These are phyloP conservation scores for Fonsecaea monophora DNA, from an alignment of 2,329 filamentous ascomycete species.

Conservation along the genomic window DNA sequence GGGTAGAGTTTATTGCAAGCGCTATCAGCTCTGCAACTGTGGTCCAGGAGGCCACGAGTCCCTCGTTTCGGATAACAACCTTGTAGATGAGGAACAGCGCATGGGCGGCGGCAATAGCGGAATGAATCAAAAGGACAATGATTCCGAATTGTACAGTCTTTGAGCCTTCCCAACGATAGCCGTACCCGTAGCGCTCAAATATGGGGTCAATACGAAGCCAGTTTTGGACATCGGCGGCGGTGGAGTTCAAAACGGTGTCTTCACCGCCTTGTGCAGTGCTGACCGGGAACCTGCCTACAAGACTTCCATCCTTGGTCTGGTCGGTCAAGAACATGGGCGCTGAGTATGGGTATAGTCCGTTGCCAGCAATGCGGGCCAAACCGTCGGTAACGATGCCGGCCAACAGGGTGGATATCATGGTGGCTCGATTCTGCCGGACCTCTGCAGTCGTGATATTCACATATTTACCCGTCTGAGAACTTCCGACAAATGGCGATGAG, in stretches of 20 bases:
- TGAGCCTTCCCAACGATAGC: constrained; percentile 31
- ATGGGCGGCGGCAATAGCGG: constrained; percentile 21
- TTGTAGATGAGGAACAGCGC: constrained; percentile 28
- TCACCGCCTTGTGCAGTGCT: constrained; percentile 28
- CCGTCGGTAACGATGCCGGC: constrained; percentile 31
- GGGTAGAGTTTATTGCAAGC: constrained; percentile 32
- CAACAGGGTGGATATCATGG: constrained; percentile 30
- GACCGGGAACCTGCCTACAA: constrained; percentile 30
- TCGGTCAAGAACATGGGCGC: constrained; percentile 34
- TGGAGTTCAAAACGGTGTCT: constrained; percentile 29
- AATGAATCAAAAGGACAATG: constrained; percentile 29
- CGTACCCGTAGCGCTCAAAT: constrained; percentile 32
- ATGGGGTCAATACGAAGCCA: constrained; percentile 33
- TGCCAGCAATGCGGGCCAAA: constrained; percentile 31
- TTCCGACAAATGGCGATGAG: constrained; percentile 26
- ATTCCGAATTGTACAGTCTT: constrained; percentile 32
- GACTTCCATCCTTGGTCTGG: constrained; percentile 21
- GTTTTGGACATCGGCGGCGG: constrained; percentile 16
- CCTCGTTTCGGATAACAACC: constrained; percentile 22
- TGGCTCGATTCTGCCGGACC: constrained; percentile 19
- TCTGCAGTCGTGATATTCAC: constrained; percentile 21
- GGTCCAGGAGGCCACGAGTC: constrained; percentile 31
- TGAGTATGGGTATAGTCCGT: constrained; percentile 31
- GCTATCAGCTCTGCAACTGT: constrained; percentile 31
- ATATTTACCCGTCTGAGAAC: not conserved